phyloP scores from a whole-genome alignment of 345 rosid genomes.

The Litchi chinensis region DNA sequence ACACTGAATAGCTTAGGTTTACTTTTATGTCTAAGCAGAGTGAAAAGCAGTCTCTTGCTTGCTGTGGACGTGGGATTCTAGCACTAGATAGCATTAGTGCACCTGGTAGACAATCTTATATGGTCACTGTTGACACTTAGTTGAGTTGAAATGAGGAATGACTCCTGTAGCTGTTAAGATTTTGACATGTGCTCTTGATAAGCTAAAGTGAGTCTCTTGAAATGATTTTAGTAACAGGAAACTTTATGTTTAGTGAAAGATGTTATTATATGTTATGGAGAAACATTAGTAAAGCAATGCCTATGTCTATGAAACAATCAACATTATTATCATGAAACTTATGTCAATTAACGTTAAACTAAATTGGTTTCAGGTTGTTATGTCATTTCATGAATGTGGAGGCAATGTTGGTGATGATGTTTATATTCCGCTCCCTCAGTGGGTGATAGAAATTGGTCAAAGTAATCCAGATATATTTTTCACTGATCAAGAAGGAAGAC shows the following conservation, averaged over 20 bases:
- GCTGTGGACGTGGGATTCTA: too few relatives aligned
- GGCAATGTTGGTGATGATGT: constrained; percentile 98
- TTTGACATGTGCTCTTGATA: not conserved
- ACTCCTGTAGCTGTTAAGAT: not conserved
- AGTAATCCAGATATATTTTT: constrained; percentile 87
- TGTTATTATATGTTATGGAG: not conserved
- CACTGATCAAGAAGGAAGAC: constrained; percentile 77
- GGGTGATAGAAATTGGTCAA: constrained; percentile 77
- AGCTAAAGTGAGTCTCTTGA: not conserved
- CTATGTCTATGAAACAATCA: not conserved
- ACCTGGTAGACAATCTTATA: not conserved
- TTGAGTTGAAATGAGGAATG: constrained; percentile 6
- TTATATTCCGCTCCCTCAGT: constrained; percentile 77
- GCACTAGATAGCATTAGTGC: not conserved
- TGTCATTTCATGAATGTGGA: constrained; percentile 99
- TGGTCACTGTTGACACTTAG: too few relatives aligned
- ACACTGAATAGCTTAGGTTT: too few relatives aligned
- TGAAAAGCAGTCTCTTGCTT: too few relatives aligned
- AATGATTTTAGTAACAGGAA: not conserved
- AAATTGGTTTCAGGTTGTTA: constrained; percentile 63
- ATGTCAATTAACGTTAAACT: not conserved
- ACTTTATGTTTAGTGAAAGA: not conserved
- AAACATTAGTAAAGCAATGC: constrained; percentile 6
- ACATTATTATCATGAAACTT: constrained; percentile 1
- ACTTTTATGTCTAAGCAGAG: too few relatives aligned